Percentiles rank a stretch among this genome's conserved stretches.
phyloP scores from a whole-genome alignment of 192 early-diverging fungal genomes.

The Geosiphon pyriformis region DNA sequence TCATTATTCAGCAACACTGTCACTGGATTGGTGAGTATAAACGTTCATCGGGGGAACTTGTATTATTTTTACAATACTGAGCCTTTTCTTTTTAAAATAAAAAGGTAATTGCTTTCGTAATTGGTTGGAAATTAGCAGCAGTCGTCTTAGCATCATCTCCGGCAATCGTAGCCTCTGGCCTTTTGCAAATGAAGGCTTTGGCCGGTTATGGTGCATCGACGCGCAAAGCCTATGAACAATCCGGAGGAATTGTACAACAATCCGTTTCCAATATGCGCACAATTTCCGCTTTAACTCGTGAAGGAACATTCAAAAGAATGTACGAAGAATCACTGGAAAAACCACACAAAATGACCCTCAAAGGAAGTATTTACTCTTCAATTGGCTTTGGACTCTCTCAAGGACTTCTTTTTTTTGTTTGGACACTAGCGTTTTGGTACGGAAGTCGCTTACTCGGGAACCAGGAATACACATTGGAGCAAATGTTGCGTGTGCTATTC shows the following conservation, averaged over 20 bases:
- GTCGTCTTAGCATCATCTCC: conserved; percentile 64
- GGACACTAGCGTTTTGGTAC: conserved; percentile 56
- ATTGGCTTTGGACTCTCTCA: conserved; percentile 76
- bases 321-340: conserved; percentile 56
- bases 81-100: conserved; percentile 33
- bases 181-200: conserved; percentile 47
- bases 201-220: conserved; percentile 58
- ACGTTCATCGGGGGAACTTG: no score
- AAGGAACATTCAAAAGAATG: conserved; percentile 60
- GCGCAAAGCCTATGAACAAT: conserved; percentile 69
- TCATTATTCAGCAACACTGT: conserved; percentile 35
- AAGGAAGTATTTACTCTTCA: conserved; percentile 57
- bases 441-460: not conserved
- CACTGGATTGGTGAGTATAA: conserved; percentile 22
- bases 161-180: conserved; percentile 47
- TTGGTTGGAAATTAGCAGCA: conserved; percentile 79
- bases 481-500: conserved; percentile 4
- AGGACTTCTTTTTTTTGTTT: conserved; percentile 63
- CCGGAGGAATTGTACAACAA: conserved; percentile 80
- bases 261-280: conserved; percentile 83
- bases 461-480: conserved; percentile 1
- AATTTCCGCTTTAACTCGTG: conserved; percentile 71
- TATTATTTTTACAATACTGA: conserved; percentile 22
- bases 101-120: conserved; percentile 61
- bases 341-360: conserved; percentile 63